Percentiles rank a stretch among this genome's conserved stretches.
Conservation (phyloP, 768 basidiomycete genomes). For the Kwoniella europaea region DNA sequence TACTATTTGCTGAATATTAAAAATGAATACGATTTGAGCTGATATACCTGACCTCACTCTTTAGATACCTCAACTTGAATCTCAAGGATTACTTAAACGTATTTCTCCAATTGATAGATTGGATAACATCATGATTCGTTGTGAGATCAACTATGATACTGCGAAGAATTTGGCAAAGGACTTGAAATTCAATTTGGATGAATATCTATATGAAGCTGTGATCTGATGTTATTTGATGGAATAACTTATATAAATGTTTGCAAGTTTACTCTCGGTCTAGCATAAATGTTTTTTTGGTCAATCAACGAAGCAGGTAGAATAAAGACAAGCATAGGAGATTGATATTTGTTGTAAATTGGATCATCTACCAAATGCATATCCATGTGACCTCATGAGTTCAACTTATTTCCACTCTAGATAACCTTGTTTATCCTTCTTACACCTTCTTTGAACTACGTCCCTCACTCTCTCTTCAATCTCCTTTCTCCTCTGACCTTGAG, state of each 20-base stretch:
- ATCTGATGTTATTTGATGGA: slow-evolving; percentile 8
- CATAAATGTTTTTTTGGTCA: too few species aligned
- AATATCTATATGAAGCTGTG: slow-evolving; percentile 49
- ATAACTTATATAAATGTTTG: too few species aligned
- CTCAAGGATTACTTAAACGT: slow-evolving; percentile 44
- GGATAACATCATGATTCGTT: slow-evolving; percentile 54
- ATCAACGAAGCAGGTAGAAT: too few species aligned
- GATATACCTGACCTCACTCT: too few species aligned
- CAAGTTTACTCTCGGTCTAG: too few species aligned
- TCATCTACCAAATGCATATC: background rate
- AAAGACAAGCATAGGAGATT: too few species aligned
- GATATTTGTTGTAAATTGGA: background rate
- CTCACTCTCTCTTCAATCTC: slow-evolving; percentile 72
- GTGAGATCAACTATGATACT: slow-evolving; percentile 50
- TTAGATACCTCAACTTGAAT: slow-evolving; percentile 60
- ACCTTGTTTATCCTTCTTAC: slow-evolving; percentile 40
- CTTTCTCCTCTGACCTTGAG: slow-evolving; percentile 60
- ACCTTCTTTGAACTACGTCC: slow-evolving; percentile 71
- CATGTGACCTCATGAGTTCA: background rate
- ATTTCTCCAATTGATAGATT: slow-evolving; percentile 52
- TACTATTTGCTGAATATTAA: background rate
- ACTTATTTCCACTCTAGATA: slow-evolving; percentile 46
- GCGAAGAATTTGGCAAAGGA: slow-evolving; percentile 43
- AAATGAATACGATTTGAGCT: background rate
- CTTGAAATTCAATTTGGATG: slow-evolving; percentile 45